Base-by-base conservation (phyloP, 2,329 filamentous ascomycete genomes). In the Calonectria leucothoes region DNA sequence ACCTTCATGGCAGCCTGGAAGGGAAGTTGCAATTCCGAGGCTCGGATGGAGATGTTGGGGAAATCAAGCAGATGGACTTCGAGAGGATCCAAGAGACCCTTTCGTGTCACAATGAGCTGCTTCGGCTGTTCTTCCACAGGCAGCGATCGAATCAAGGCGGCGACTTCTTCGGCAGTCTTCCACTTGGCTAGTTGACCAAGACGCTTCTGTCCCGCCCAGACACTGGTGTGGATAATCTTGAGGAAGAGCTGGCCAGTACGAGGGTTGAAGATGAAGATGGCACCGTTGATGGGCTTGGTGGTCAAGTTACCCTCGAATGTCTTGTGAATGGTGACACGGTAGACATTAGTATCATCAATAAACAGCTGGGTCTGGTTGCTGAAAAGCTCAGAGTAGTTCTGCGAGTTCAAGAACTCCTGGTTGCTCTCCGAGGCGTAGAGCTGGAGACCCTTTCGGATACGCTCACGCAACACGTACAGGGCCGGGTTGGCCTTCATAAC, bases 1-100 rank as follows among this genome's bases (percentile, higher is more conserved):
- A 99, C 96, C 89, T 99, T 99, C 96, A 99, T 99, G 0, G 97
- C 97, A 69, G 97, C 97, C 86, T 99, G 97, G 94, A 99, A 99
- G 2, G 97, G 97, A 76, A 99, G 89, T 84, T 99, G 97, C 79
- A 99, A 87, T 85, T 99, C 97, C 0, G 97, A 99, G 14, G 97
- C 97, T 79, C 97, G 94, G 80, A 99, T 99, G 3, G 97, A 98
- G 78, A 99, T 99, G 84, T 99, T 99, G 69, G 97, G 97, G 89
- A 99, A 99, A 84, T 99, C 97, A 51, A 99, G 93, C 82, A 99
- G 85, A 83, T 99, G 97, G 20, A 99, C 97, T 84, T 99, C 97
- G 11, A 99, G 92, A 74, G 97, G 97, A 90, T 99, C 97, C 65
- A 99, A 88, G 64, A 99, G 90, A 91, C 97, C 97, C 88, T 99